Evolutionary conservation across 257 asterid species (phyloP).

Genomic region (Haberlea rhodopensis): DNA sequence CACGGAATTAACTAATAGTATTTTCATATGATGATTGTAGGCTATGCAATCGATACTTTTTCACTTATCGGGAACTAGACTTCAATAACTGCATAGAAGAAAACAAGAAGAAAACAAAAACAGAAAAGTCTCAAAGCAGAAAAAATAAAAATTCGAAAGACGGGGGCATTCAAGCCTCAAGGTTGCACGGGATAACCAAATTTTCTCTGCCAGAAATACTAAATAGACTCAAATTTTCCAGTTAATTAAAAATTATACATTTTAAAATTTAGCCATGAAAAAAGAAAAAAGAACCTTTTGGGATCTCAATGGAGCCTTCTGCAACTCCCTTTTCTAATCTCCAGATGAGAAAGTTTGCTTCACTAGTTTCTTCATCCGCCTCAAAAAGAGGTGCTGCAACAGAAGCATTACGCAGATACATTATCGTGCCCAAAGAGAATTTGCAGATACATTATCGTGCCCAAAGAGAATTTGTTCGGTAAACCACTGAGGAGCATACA

Average conservation of each 20-base stretch:
- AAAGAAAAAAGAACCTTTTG: constrained; percentile 51
- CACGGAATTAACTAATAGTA: background rate
- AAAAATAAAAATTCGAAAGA: too few relatives aligned
- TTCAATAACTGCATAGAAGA: background rate
- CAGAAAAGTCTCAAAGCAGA: too few relatives aligned
- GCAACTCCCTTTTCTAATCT: constrained; percentile 93
- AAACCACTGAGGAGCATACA: constrained; percentile 3
- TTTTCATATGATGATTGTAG: background rate
- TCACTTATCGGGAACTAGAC: background rate
- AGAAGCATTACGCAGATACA: constrained; percentile 13
- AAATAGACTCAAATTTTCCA: background rate
- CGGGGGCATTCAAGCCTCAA: too few relatives aligned
- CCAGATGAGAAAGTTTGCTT: constrained; percentile 74
- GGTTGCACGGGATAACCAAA: background rate
- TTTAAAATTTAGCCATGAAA: background rate
- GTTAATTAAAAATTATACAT: too few relatives aligned
- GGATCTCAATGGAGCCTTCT: constrained; percentile 86
- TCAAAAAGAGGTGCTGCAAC: constrained; percentile 87
- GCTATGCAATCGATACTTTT: background rate
- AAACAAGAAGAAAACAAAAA: background rate
- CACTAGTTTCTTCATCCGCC: constrained; percentile 70
- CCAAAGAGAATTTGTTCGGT: constrained; percentile 6
- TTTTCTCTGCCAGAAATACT: background rate
- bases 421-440: background rate
- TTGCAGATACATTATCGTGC: constrained; percentile 12